Evolutionary conservation across 768 basidiomycete genomes (phyloP), one percentile per base, ranked within the genome.

Genomic region (Hypholoma fasciculare): DNA sequence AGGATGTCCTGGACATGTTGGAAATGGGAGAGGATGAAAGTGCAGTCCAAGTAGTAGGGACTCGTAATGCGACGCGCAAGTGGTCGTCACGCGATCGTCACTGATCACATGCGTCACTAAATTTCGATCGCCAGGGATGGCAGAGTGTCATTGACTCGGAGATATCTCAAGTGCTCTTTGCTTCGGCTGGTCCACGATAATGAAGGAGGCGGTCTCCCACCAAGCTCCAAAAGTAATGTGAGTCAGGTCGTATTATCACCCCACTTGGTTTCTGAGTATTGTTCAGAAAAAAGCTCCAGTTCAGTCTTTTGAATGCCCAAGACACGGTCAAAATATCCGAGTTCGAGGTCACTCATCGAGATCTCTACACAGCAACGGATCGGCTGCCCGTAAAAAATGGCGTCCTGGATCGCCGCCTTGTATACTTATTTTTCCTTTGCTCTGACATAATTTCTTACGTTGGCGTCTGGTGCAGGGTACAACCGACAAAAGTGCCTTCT

Each of bases 241-340:
- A 43, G 83, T 76, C 13, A 43, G n/a, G 42, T 9, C 14, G 11
- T 36, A 38, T 23, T 34, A 19, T 5, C 11, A 51, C 2, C 27
- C 26, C 26, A 23, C 40, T 46, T 40, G 16, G 3, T 54, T 56
- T 67, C 40, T 61, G 49, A 20, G 58, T 48, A 36, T 56, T 49
- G 37, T 56, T 36, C 70, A 97, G 96, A 67, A 98, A 98, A 79
- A 88, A 92, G 71, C 83, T 99, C 34, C 97, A 98, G 78, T 99
- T 98, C 75, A 91, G 91, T 71, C 83, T 96, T 51, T 80, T 99
- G 64, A 92, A 89, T 72, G 89, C 93, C 27, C 95, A 98, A 72
- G 96, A 98, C 69, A 91, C 96, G 4, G 97, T 98, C 65, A 90
- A 89, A 69, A 84, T 98, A 57, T 91, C 97, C 8, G 96, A 99